Base-by-base conservation (phyloP, 2,329 filamentous ascomycete species). In the Lachnellula cervina region DNA sequence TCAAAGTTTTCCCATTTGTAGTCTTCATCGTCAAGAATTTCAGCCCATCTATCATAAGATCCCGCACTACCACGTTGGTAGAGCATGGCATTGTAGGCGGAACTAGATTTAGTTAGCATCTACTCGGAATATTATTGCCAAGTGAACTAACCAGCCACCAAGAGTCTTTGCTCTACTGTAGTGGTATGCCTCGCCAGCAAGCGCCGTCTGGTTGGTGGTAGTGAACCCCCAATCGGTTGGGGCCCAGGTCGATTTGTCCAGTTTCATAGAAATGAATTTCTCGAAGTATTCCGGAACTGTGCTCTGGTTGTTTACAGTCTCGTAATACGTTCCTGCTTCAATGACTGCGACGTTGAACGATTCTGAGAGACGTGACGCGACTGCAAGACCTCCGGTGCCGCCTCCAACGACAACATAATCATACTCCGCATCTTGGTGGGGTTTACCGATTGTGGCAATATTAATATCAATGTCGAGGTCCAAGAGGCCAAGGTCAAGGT, bases 331-430 rank as follows among this genome's bases (percentile, higher is more conserved):
- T 16, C 37, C 37, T n/a, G 37, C 37, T 40, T 40, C 37, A 9
- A 40, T 17, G 14, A 40, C 37, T 40, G 37, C 37, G 11, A 40
- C 37, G n/a, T 16, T n/a, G 37, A 7, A 40, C 14, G 16, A 17
- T 17, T 40, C 37, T 23, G 63, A 68, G 21, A 76, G 68, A 7
- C 73, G 70, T 23, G 65, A 65, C 5, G 74, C 75, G 14, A 76
- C 63, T 0, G 72, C 69, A 5, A 76, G 66, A 8, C 75, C 74
- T 2, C 73, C 67, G 0, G 73, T 74, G 14, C 74, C 74, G 6
- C 73, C 73, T 16, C 74, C 73, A 9, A 74, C 69, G n/a, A 77
- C 59, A 35, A 76, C 59, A 52, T 73, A 76, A 62, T 77, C 73
- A 44, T 48, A 55, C 32, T 49, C 14, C 6, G 4, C 37, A 14